Conservation (phyloP, 495 filamentous ascomycete genomes). For the Bathelium albidoporum region DNA sequence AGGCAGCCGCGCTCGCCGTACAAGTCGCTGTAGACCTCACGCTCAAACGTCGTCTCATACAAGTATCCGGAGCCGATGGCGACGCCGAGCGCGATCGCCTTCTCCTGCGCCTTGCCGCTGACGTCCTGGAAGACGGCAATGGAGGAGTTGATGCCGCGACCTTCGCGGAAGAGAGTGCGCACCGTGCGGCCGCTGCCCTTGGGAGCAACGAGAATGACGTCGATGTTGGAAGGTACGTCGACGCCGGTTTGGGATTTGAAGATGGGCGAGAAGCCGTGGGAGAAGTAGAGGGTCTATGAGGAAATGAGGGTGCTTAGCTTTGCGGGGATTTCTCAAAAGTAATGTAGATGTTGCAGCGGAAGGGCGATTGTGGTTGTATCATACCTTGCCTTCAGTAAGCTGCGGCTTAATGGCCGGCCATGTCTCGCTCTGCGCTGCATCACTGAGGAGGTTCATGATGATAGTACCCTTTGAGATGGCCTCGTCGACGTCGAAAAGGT, state of each 20-base stretch:
- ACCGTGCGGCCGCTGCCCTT: slow-evolving; percentile 99
- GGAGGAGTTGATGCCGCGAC: slow-evolving; percentile 98
- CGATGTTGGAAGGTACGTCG: slow-evolving; percentile 85
- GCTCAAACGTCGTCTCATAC: slow-evolving; percentile 99
- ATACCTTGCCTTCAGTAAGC: slow-evolving; percentile 91
- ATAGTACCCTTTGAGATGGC: slow-evolving; percentile 89
- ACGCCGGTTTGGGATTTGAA: slow-evolving; percentile 99
- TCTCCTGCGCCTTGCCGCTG: slow-evolving; percentile 95
- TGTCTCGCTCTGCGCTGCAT: slow-evolving; percentile 95
- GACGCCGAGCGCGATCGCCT: slow-evolving; percentile 92
- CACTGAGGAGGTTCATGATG: slow-evolving; percentile 96
- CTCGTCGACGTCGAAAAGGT: slow-evolving; percentile 94
- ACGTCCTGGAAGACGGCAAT: slow-evolving; percentile 98
- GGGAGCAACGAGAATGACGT: slow-evolving; percentile 97
- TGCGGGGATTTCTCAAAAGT: too few species aligned
- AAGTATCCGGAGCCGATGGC: slow-evolving; percentile 95
- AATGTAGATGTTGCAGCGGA: not conserved
- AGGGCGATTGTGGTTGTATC: slow-evolving; percentile 13
- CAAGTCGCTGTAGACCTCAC: slow-evolving; percentile 98
- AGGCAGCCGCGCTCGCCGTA: slow-evolving; percentile 99
- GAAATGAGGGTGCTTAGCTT: slow-evolving; percentile 17
- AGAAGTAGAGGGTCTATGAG: slow-evolving; percentile 91
- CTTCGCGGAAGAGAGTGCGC: slow-evolving; percentile 92
- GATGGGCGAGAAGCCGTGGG: slow-evolving; percentile 98
- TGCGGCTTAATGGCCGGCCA: slow-evolving; percentile 97